Evolutionary conservation across 2,329 filamentous ascomycete genomes (phyloP).

Genomic region (Aspergillus tubingensis): DNA sequence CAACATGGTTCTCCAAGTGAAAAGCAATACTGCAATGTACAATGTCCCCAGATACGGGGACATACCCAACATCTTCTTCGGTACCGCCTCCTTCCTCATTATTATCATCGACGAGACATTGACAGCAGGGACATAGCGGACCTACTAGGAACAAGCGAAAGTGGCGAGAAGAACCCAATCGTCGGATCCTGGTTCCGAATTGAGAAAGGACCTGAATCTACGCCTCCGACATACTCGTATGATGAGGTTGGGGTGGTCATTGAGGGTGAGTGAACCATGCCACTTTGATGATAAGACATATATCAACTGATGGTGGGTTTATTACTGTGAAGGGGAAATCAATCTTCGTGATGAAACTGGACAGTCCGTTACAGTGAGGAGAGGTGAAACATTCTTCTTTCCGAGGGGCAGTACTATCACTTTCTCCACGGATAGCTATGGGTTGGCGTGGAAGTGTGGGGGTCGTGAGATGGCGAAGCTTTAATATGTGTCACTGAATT

Average conservation of each 20-base stretch:
- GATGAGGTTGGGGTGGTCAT: conserved; percentile 22
- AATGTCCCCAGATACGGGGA: background rate
- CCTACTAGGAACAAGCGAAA: conserved; percentile 1
- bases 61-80: conserved; percentile 8
- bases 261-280: conserved; percentile 9
- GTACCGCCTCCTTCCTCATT: background rate
- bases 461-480: background rate
- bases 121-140: background rate
- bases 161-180: conserved; percentile 10
- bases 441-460: conserved; percentile 16
- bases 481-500: background rate
- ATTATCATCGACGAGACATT: background rate
- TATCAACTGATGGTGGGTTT: background rate
- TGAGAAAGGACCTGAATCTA: conserved; percentile 16
- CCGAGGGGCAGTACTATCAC: conserved; percentile 17
- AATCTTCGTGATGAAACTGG: conserved; percentile 11
- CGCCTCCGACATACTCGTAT: conserved; percentile 20
- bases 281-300: background rate
- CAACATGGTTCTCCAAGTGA: conserved; percentile 9
- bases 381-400: conserved; percentile 16
- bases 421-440: conserved; percentile 15
- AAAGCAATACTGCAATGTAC: conserved; percentile 6
- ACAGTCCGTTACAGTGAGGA: conserved; percentile 6
- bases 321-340: conserved; percentile 4
- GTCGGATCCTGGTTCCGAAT: conserved; percentile 21